These are phyloP conservation scores for Russula olivacea DNA, from an alignment of 768 basidiomycete genomes.

Conservation along the genomic window DNA sequence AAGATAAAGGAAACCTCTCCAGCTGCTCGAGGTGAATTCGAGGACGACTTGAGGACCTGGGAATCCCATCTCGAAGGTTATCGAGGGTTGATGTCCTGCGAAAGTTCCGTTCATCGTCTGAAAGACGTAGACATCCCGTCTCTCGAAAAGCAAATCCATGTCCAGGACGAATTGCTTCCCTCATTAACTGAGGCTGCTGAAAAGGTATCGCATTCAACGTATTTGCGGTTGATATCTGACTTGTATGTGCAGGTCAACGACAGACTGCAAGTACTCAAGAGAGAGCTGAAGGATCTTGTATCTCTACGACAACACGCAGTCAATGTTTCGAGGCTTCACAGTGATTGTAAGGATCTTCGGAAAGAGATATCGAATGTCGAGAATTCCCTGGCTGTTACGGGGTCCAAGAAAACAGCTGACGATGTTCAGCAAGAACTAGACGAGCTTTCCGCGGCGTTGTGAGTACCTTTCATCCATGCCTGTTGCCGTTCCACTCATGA, in stretches of 20 bases:
- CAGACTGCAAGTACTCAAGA: conserved; percentile 47
- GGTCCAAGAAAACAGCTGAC: conserved; percentile 74
- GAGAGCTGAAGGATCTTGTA: conserved; percentile 54
- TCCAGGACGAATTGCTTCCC: conserved; percentile 51
- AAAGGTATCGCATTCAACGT: conserved; percentile 41
- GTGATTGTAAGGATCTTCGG: conserved; percentile 53
- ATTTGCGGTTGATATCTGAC: conserved; percentile 4
- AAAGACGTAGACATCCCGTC: conserved; percentile 57
- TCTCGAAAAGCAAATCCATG: conserved; percentile 55
- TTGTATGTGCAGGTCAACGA: conserved; percentile 42
- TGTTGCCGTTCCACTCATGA: neutral
- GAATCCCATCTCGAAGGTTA: conserved; percentile 48
- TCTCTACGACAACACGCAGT: conserved; percentile 55
- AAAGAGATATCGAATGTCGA: conserved; percentile 62
- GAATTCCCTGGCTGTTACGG: conserved; percentile 59
- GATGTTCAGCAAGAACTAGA: conserved; percentile 81
- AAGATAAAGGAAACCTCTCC: conserved; percentile 53
- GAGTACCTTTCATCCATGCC: conserved; percentile 28
- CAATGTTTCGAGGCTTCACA: conserved; percentile 52
- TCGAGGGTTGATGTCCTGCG: conserved; percentile 53
- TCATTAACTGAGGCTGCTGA: conserved; percentile 50
- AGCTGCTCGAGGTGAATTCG: conserved; percentile 39
- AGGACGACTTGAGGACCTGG: conserved; percentile 55
- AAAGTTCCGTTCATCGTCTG: conserved; percentile 50
- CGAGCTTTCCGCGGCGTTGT: conserved; percentile 60